A percentile compares a stretch with the other conserved stretches of the same genome.
phyloP scores from a whole-genome alignment of 306 rosid species.

The Malus orientalis region DNA sequence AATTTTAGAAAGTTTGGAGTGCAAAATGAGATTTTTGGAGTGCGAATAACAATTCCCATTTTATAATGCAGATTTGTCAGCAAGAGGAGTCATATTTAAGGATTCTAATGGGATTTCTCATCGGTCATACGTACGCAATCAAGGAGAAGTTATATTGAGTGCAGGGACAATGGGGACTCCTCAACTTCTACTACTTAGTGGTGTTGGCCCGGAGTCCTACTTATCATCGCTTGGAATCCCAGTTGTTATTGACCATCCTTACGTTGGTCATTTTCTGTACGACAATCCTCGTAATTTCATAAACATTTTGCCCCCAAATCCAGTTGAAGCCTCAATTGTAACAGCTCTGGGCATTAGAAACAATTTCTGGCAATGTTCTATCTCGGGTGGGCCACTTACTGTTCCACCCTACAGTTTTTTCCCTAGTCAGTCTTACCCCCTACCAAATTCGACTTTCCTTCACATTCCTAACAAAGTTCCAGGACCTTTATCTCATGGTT shows the following conservation, averaged over 20 bases:
- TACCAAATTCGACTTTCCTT: background rate
- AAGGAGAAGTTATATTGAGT: constrained; percentile 21
- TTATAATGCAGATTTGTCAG: background rate
- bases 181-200: constrained; percentile 20
- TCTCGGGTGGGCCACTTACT: background rate
- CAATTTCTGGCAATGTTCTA: background rate
- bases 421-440: no score
- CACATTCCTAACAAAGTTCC: background rate
- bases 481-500: constrained; percentile 4
- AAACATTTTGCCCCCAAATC: background rate
- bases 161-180: constrained; percentile 32
- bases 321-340: background rate
- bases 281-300: constrained; percentile 19
- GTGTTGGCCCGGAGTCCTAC: constrained; percentile 7
- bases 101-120: constrained; percentile 12
- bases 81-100: background rate
- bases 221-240: constrained; percentile 19
- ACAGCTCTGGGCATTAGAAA: background rate
- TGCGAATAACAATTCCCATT: no score
- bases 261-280: constrained; percentile 14
- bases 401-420: background rate
- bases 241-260: background rate
- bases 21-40: no score
- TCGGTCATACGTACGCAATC: background rate
- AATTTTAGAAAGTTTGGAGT: no score